phyloP scores from a whole-genome alignment of 176 grass and related monocot genomes.

The Puccinellia tenuiflora region DNA sequence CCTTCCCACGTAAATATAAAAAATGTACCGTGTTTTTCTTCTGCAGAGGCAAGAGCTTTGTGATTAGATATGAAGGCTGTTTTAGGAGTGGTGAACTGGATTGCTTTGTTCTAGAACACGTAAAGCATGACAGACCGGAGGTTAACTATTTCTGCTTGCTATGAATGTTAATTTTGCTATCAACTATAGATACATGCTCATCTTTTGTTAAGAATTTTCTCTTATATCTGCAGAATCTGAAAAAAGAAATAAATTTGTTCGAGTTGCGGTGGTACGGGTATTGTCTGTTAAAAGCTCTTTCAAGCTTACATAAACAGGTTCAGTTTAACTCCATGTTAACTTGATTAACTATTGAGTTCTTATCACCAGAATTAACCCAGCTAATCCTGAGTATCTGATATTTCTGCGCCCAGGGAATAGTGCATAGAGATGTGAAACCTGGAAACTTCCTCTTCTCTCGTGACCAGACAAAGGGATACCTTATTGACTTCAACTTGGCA shows the following conservation, averaged over 20 bases:
- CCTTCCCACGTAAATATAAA: background rate
- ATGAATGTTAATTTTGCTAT: slow-evolving; percentile 8
- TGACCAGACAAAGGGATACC: slow-evolving; percentile 58
- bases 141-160: slow-evolving; percentile 18
- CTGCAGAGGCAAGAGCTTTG: slow-evolving; percentile 59
- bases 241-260: slow-evolving; percentile 63
- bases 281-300: slow-evolving; percentile 79
- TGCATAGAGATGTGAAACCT: slow-evolving; percentile 93
- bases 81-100: slow-evolving; percentile 64
- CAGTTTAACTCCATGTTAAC: slow-evolving; percentile 19
- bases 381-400: slow-evolving; percentile 15
- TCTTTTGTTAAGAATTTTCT: slow-evolving; percentile 26
- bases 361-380: background rate
- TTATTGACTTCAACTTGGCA: slow-evolving; percentile 98
- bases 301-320: slow-evolving; percentile 91
- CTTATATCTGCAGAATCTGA: slow-evolving; percentile 52
- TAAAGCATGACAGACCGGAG: slow-evolving; percentile 95
- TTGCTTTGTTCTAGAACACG: slow-evolving; percentile 89
- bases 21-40: slow-evolving; percentile 13
- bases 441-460: slow-evolving; percentile 96
- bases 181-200: background rate
- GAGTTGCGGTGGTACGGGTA: slow-evolving; percentile 79
- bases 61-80: slow-evolving; percentile 68
- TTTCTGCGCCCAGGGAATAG: slow-evolving; percentile 62
- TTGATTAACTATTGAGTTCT: background rate